Base-by-base conservation (phyloP, 73 alveolate genomes). In the Paramecium sexaurelia region DNA sequence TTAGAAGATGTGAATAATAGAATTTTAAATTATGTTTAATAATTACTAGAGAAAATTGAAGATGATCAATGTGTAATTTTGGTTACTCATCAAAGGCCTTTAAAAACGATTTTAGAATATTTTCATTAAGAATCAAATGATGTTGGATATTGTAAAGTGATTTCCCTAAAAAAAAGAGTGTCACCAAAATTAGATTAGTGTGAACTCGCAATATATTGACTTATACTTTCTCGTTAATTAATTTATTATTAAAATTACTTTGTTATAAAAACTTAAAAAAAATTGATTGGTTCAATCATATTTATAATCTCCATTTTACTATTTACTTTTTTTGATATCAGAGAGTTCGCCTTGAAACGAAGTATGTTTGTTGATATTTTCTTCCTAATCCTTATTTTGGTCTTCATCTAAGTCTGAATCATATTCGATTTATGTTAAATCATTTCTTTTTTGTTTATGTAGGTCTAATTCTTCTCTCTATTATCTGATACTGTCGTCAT, bases 401-500 rank as follows among this genome's bases (percentile, higher is more conserved):
- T 43, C 20, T n/a, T 61, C 83, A 22, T 24, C 51, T 32, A 45
- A 61, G 26, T 32, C 83, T 7, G 47, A 29, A 32, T 61, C 6
- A 61, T 61, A 32, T 4, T 29, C 67, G 5, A 51, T 51, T n/a
- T 51, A n/a, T n/a, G 67, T 15, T 51, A 51, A 51, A 17, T 61
- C 24, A 0, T 61, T 29, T 61, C 43, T 24, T 61, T 61, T 61
- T 61, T 61, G 1, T 7, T 61, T 61, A 61, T 61, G 45, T 6
- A 29, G 11, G 20, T 61, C 83, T 2, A 22, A 24, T 61, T 61
- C 19, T 61, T 61, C 83, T 78, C 90, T 78, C 32, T 40, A 13
- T 41, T 40, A 13, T 78, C 90, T 78, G 1, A 78, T 61, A 15
- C 90, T 78, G 41, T 78, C 90, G 24, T 78, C 90, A 43, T 41